Evolutionary conservation across 306 rosid species (phyloP).

Genomic region (Albizia julibrissin): DNA sequence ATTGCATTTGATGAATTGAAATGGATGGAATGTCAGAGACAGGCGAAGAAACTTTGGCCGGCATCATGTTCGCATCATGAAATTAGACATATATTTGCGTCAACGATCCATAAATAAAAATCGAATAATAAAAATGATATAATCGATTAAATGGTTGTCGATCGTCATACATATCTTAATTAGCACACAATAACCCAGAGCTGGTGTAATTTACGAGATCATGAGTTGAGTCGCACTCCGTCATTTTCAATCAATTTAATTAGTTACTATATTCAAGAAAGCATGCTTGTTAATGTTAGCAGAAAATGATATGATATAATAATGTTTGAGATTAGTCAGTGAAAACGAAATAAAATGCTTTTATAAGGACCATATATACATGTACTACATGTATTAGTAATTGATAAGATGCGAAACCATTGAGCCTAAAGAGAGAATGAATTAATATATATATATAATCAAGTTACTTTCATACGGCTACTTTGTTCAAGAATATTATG

Average conservation of each 20-base stretch:
- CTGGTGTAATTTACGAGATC: neutral
- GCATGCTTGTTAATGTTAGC: neutral
- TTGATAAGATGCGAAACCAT: slow-evolving; percentile 1
- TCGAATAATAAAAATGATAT: neutral
- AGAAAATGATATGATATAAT: neutral
- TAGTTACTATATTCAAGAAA: neutral
- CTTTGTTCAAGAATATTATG: neutral
- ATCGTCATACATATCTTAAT: neutral
- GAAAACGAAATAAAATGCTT: slow-evolving; percentile 10
- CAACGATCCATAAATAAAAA: neutral
- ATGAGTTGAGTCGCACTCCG: slow-evolving; percentile 37
- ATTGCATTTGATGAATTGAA: neutral
- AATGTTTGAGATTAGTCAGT: slow-evolving; percentile 12
- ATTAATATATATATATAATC: neutral
- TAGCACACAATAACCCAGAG: neutral
- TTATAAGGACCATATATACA: neutral
- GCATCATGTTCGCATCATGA: slow-evolving; percentile 15
- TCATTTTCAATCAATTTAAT: neutral
- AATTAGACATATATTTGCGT: neutral
- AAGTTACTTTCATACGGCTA: neutral
- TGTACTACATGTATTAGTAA: neutral
- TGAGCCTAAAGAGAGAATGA: neutral
- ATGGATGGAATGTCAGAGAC: neutral
- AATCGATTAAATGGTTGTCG: neutral
- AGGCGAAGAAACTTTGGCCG: slow-evolving; percentile 11